A percentile compares a stretch with the other conserved stretches of the same genome.
phyloP scores from a whole-genome alignment of 495 filamentous ascomycete species.

The Daldinia concentrica region DNA sequence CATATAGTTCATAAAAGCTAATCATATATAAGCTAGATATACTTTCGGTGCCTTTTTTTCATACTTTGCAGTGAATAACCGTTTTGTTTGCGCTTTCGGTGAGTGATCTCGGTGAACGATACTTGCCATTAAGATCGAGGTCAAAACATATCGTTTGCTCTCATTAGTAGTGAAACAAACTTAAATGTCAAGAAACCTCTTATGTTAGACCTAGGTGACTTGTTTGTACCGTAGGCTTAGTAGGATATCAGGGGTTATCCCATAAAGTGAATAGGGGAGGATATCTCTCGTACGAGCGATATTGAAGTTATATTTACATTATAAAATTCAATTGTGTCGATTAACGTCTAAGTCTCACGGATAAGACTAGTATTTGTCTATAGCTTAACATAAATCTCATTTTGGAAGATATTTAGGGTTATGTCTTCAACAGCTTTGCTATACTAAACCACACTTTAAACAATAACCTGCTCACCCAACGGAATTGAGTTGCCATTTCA shows the following conservation, averaged over 20 bases:
- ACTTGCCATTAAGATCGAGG: not conserved
- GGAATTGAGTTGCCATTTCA: not conserved
- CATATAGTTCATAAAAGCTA: not conserved
- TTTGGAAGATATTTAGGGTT: too few relatives aligned
- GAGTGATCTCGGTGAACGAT: not conserved
- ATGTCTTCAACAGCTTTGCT: too few relatives aligned
- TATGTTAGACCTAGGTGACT: not conserved
- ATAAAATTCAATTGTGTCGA: too few relatives aligned
- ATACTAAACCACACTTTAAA: too few relatives aligned
- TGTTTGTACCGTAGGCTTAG: too few relatives aligned
- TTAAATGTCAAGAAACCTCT: not conserved
- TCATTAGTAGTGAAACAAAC: not conserved
- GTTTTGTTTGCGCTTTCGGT: not conserved
- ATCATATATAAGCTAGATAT: not conserved
- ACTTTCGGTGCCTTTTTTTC: not conserved
- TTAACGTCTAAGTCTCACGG: too few relatives aligned
- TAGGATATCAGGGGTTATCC: too few relatives aligned
- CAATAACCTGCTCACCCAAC: not conserved
- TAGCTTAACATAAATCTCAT: too few relatives aligned
- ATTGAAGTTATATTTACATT: too few relatives aligned
- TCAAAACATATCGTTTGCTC: not conserved
- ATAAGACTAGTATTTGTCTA: too few relatives aligned
- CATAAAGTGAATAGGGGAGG: too few relatives aligned
- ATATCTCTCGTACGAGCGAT: too few relatives aligned
- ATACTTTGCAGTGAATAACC: not conserved